phyloP scores from a whole-genome alignment of 2,329 filamentous ascomycete species.

The Xylariaceae sp. region DNA sequence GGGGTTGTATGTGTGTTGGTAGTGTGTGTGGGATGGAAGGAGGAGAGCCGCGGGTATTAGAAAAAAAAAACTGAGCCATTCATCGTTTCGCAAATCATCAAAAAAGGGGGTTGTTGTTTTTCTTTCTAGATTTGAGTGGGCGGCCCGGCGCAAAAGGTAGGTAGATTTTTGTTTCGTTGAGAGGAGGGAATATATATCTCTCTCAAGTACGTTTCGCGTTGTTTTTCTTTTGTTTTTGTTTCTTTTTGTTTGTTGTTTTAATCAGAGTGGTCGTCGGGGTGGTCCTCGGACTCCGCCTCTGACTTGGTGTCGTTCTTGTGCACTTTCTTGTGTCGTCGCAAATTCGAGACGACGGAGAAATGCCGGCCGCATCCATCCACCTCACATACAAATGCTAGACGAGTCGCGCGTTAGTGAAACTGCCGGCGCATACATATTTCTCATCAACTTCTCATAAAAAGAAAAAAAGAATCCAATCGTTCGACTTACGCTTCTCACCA shows the following conservation, averaged over 20 bases:
- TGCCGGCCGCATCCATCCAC: slow-evolving; percentile 92
- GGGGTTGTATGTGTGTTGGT: too few relatives aligned
- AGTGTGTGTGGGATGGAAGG: too few relatives aligned
- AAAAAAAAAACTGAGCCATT: slow-evolving; percentile 14
- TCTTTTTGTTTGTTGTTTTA: slow-evolving; percentile 28
- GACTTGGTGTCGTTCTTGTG: slow-evolving; percentile 72
- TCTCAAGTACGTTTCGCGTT: background rate
- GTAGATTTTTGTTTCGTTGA: background rate
- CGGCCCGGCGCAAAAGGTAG: slow-evolving; percentile 1
- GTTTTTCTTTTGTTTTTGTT: too few relatives aligned
- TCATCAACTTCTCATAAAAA: slow-evolving; percentile 7
- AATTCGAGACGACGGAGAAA: slow-evolving; percentile 95
- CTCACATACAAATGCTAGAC: slow-evolving; percentile 81
- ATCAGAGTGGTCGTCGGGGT: slow-evolving; percentile 57
- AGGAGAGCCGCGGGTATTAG: slow-evolving; percentile 8
- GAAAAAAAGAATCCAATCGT: too few relatives aligned
- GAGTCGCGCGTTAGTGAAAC: slow-evolving; percentile 10
- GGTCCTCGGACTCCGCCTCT: slow-evolving; percentile 59
- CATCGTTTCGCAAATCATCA: slow-evolving; percentile 8
- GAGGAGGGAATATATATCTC: background rate
- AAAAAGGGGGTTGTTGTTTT: background rate
- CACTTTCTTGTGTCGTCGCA: slow-evolving; percentile 91
- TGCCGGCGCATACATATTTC: background rate
- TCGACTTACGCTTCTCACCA: slow-evolving; percentile 86
- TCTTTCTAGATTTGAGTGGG: background rate